A percentile compares a stretch with the other conserved stretches of the same genome.
Conservation (phyloP, 2,329 filamentous ascomycete genomes). For the Chaetomium sp. region DNA sequence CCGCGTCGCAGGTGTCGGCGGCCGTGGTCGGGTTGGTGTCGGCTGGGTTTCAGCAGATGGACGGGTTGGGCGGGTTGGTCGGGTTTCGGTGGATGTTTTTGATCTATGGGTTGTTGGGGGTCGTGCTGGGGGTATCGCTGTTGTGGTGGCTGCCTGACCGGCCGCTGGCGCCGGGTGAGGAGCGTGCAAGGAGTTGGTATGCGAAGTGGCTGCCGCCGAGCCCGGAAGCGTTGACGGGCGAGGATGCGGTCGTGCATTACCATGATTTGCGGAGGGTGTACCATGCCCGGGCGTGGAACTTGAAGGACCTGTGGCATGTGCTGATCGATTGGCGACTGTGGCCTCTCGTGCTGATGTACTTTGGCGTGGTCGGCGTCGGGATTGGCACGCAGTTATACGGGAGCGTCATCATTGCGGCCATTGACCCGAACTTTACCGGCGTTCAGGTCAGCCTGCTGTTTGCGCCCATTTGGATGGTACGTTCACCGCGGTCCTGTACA, state of each 20-base stretch:
- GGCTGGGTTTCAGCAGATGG: conserved; percentile 88
- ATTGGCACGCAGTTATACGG: conserved; percentile 87
- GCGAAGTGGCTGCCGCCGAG: conserved; percentile 61
- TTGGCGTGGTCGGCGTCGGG: conserved; percentile 86
- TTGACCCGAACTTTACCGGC: conserved; percentile 65
- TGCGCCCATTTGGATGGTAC: conserved; percentile 85
- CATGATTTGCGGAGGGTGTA: conserved; percentile 76
- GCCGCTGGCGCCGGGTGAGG: conserved; percentile 65
- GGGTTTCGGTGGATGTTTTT: conserved; percentile 94
- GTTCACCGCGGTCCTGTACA: conserved; percentile 28
- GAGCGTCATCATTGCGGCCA: conserved; percentile 76
- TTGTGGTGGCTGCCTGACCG: conserved; percentile 91
- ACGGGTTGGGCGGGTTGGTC: conserved; percentile 66
- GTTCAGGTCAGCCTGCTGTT: conserved; percentile 76
- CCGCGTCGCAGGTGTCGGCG: conserved; percentile 79
- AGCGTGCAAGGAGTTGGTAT: conserved; percentile 43
- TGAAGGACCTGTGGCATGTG: conserved; percentile 63
- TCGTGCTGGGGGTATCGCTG: conserved; percentile 64
- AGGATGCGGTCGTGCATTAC: conserved; percentile 78
- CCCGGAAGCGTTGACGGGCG: conserved; percentile 64
- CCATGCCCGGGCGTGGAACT: conserved; percentile 64
- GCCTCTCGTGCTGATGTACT: conserved; percentile 86
- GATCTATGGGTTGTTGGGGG: conserved; percentile 70
- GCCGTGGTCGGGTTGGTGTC: conserved; percentile 85
- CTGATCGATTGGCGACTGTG: conserved; percentile 82